Evolutionary conservation across 305 asterid genomes (phyloP).

Genomic region (Ajuga reptans): DNA sequence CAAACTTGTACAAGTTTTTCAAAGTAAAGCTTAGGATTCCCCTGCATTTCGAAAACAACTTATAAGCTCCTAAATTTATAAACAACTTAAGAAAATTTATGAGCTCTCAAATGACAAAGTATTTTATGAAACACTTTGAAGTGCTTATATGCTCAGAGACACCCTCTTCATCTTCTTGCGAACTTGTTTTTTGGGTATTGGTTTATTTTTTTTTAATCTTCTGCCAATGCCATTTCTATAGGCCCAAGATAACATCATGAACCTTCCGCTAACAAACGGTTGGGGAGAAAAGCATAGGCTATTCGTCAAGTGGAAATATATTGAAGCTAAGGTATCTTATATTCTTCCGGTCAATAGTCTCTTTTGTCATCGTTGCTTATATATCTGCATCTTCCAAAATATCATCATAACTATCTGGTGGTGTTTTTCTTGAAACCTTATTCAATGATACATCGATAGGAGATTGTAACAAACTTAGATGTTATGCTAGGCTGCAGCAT

Average conservation of each 20-base stretch:
- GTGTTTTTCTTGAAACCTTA: not conserved
- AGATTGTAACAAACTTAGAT: not conserved
- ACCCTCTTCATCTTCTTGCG: too few relatives aligned
- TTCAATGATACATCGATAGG: too few relatives aligned
- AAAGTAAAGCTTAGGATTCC: not conserved
- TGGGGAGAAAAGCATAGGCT: slow-evolving; percentile 95
- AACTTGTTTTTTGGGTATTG: too few relatives aligned
- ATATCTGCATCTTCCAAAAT: too few relatives aligned
- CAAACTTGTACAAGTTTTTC: not conserved
- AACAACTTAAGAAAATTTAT: not conserved
- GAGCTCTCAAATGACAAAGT: not conserved
- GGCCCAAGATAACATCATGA: slow-evolving; percentile 96
- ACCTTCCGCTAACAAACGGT: slow-evolving; percentile 77
- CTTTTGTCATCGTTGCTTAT: too few relatives aligned
- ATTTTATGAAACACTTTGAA: not conserved
- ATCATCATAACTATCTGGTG: not conserved
- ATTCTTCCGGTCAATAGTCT: too few relatives aligned
- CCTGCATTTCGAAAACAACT: not conserved
- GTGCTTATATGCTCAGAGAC: not conserved
- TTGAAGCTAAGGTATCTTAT: slow-evolving; percentile 74
- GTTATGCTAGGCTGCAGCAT: slow-evolving; percentile 71
- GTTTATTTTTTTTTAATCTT: too few relatives aligned
- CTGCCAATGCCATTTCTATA: slow-evolving; percentile 5
- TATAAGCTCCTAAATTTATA: not conserved
- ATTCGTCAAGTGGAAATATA: slow-evolving; percentile 80